Conservation (phyloP, 805 yeast species). For the Diddensiella caesifluorescens region DNA sequence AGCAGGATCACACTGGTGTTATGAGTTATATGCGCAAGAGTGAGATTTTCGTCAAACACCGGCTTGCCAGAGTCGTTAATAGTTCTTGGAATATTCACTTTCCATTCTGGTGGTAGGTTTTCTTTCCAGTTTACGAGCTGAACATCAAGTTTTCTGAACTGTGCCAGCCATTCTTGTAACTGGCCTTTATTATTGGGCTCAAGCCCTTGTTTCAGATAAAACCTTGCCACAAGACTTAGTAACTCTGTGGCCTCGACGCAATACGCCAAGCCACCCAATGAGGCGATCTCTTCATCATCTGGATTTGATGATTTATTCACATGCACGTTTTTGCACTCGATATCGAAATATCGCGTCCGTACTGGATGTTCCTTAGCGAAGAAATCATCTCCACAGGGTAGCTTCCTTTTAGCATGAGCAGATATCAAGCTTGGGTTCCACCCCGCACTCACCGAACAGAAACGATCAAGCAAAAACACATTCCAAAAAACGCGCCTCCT, state of each 20-base stretch:
- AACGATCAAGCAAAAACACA: conserved; percentile 16
- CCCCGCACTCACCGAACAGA: conserved; percentile 17
- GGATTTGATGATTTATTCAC: not conserved
- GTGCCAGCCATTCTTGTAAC: conserved; percentile 10
- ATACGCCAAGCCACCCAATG: conserved; percentile 13
- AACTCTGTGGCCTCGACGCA: conserved; percentile 13
- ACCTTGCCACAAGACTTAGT: conserved; percentile 7
- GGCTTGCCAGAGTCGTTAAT: not conserved
- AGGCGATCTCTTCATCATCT: conserved; percentile 11
- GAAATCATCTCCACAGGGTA: conserved; percentile 14
- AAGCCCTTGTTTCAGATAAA: conserved; percentile 10
- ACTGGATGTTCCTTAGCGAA: conserved; percentile 4
- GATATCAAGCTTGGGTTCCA: conserved; percentile 16
- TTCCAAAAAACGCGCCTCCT: conserved; percentile 17
- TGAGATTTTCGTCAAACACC: conserved; percentile 14
- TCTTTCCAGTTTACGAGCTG: conserved; percentile 10
- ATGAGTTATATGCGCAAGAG: conserved; percentile 18
- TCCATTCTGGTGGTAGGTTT: conserved; percentile 10
- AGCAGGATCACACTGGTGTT: conserved; percentile 17
- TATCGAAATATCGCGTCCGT: conserved; percentile 13
- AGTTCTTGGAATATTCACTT: conserved; percentile 6
- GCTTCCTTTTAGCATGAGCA: conserved; percentile 10
- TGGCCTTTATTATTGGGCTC: conserved; percentile 6
- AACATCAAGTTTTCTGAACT: conserved; percentile 9
- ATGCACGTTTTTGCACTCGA: conserved; percentile 3